Base-by-base conservation (phyloP, 179 eudicot species). In the Pouteria campechiana region DNA sequence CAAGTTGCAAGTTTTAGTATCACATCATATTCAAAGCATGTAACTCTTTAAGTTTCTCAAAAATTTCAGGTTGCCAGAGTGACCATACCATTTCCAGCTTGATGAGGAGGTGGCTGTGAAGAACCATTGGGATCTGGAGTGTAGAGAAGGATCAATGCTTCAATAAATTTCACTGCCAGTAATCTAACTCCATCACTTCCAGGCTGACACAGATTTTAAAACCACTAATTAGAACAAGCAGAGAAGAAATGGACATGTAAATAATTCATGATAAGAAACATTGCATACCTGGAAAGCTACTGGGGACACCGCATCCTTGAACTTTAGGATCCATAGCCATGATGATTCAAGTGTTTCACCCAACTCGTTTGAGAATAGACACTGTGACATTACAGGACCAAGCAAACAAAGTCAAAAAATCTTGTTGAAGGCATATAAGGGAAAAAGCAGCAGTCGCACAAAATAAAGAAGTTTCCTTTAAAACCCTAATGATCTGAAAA, bases 51-150 rank as follows among this genome's bases (percentile, higher is more conserved):
- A 22, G 20, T n/a, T n/a, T 20, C 4, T 12, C 34, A 28, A 44
- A n/a, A n/a, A 17, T 15, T 7, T 6, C 5, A 25, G n/a, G n/a
- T n/a, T n/a, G n/a, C n/a, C 21, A 8, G 11, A 11, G 29, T 18
- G 21, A 5, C 24, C 37, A 50, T 75, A 92, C 96, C 85, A 63
- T 66, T 80, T 50, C 50, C 64, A 38, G 38, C 53, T 37, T 54
- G 60, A 52, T 56, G 60, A 60, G 65, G 32, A 46, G 99, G 83
- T 25, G 78, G 85, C 70, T 87, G 96, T 30, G 67, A 31, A 54
- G 73, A 50, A 25, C 83, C 92, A 77, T 51, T 67, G 42, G 99
- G 96, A 54, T 87, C 94, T 22, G 88, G 92, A 17, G 99, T 92
- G 50, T 83, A 92, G 36, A 87, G 76, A 45, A 87, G 83, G 50